Base-by-base conservation (phyloP, 768 basidiomycete species). In the Hygrocybe punicea region DNA sequence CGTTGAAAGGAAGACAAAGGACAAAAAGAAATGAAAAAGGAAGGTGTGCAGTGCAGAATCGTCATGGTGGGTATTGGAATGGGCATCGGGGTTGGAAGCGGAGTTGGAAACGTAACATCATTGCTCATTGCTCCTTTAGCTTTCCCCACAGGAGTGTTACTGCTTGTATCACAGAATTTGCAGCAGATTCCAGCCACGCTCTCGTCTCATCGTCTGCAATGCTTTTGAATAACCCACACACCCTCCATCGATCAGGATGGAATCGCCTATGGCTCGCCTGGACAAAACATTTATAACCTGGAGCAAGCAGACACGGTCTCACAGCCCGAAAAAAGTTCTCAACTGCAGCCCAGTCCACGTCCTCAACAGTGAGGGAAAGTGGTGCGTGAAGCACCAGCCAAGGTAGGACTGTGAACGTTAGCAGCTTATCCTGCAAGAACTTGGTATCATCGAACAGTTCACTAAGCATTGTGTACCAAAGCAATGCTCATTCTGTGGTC, bases 181-280 rank as follows among this genome's bases (percentile, higher is more conserved):
- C 81, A 37, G 76, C 76, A 53, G 89, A 86, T 68, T 85, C 87
- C 61, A 86, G 69, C 60, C 78, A 84, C 36, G 74, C 76, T 58
- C 82, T 78, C 63, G 83, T 79, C 46, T 76, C 71, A 48, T 84
- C 84, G 58, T 88, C 84, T 19, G 67, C 62, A 47, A 88, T 78
- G 47, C 81, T 81, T 56, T 75, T 74, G 64, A 88, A 75, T 34
- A 91, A 71, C 29, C 81, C 81, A 40, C 86, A 76, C 29, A 86
- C 83, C 42, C 83, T 76, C 90, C 89, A 93, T 58, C 87, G 74
- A 69, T 91, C 90, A 2, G 89, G 87, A 62, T 91, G 91, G 67
- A 91, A 92, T 51, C 89, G 73, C 40, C 82, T 78, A 63, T 90
- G 81, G 62, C 85, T 86, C 64, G 83, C 84, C 71, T 88, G 82